These are phyloP conservation scores for Martensiomyces pterosporus DNA, from an alignment of 192 early-diverging fungal genomes.

Conservation along the genomic window DNA sequence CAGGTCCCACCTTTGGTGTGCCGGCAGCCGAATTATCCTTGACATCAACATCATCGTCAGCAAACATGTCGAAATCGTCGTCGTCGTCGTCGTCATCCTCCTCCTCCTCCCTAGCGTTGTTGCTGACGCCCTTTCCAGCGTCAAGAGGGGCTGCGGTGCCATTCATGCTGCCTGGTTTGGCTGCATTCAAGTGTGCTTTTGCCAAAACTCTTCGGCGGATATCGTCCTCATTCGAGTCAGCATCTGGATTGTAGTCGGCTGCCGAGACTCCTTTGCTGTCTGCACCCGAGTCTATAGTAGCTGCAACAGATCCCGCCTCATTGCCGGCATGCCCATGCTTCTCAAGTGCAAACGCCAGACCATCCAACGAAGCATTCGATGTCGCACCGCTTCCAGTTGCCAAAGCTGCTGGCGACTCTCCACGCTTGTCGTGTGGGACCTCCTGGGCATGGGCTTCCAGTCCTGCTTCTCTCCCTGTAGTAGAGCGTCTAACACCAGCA, in stretches of 20 bases:
- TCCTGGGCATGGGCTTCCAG: too few relatives aligned
- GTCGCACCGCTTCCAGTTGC: too few relatives aligned
- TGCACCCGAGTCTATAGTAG: too few relatives aligned
- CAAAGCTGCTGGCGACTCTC: too few relatives aligned
- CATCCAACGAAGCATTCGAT: too few relatives aligned
- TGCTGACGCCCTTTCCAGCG: too few relatives aligned
- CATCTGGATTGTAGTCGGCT: slow-evolving; percentile 78
- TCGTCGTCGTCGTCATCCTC: slow-evolving; percentile 36
- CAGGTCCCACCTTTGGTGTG: too few relatives aligned
- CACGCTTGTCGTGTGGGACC: too few relatives aligned
- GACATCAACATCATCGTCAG: slow-evolving; percentile 55
- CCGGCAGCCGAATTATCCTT: slow-evolving; percentile 6
- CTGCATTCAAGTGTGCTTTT: slow-evolving; percentile 45
- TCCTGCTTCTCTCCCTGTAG: slow-evolving; percentile 7
- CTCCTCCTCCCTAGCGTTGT: slow-evolving; percentile 27
- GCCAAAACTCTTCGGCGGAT: slow-evolving; percentile 51
- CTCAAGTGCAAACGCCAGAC: slow-evolving; percentile 21
- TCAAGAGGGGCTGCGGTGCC: too few relatives aligned
- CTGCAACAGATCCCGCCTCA: slow-evolving; percentile 8
- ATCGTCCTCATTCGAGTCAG: slow-evolving; percentile 68
- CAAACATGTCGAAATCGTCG: slow-evolving; percentile 57
- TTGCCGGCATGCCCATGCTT: slow-evolving; percentile 23
- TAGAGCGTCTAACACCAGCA: slow-evolving; percentile 18
- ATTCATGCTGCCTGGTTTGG: slow-evolving; percentile 48
- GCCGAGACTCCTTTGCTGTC: slow-evolving; percentile 49